Evolutionary conservation across 176 grass and related monocot genomes (phyloP), one percentile per base, ranked within the genome.

Genomic region (Aechmea fasciata): DNA sequence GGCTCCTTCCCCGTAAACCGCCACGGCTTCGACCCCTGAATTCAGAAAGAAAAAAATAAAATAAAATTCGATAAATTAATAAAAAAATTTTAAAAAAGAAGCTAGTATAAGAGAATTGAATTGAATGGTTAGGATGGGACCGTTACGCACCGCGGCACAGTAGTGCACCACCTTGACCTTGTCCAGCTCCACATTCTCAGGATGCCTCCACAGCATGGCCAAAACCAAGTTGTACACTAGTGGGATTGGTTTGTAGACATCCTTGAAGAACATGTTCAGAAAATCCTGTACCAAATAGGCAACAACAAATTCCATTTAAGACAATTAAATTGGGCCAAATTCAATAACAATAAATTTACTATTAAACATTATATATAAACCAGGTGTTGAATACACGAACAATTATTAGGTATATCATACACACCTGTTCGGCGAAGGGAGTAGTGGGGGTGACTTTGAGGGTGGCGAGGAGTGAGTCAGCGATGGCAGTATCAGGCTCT

Each of bases 81-180:
- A 26, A 26, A 26, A 26, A n/a, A n/a, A n/a, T n/a, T n/a, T 13
- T 4, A 13, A 3, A n/a, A 55, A 13, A 57, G 0, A 14, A 17
- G 1, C 8, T 57, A 17, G 1, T 41, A 0, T 17, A 14, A 57
- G n/a, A 0, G 8, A 59, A 59, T 14, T 59, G 54, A 59, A 41
- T 59, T 0, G 19, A 19, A 59, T 2, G 15, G 15, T 59, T 14
- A 18, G 9, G 54, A 59, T 59, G 17, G 55, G 7, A 59, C 10
- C n/a, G 19, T 19, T 2, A 59, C 77, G 50, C 71, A 91, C 88
- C 80, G 87, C 87, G 0, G 87, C 91, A 68, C 91, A 96, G 80
- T 96, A 91, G 82, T 96, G 91, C 71, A 96, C 91, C 10, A 82
- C 87, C 82, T 96, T 96, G 11, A 91, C 85, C 75, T 85, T 63